Percentiles rank a stretch among this genome's conserved stretches.
Evolutionary conservation across 352 stramenopile species (phyloP).

Genomic region (Globisporangium carolinianum): DNA sequence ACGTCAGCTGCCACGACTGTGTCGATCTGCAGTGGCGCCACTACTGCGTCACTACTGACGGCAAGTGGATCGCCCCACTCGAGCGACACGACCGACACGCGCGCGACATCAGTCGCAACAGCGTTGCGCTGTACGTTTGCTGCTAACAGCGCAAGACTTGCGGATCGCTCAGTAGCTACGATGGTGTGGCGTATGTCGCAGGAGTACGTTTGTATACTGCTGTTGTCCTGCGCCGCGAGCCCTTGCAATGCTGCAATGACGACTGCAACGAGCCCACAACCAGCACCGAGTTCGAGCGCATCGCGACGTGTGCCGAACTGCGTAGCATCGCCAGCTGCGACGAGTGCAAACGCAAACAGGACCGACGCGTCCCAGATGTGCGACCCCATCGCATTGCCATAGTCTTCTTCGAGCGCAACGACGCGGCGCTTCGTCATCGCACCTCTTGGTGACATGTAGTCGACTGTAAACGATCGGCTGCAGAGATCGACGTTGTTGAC

Average conservation of each 20-base stretch:
- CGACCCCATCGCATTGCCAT: constrained; percentile 57
- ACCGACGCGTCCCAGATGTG: constrained; percentile 68
- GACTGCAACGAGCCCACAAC: constrained; percentile 40
- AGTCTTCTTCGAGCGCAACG: constrained; percentile 46
- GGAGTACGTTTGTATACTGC: no score
- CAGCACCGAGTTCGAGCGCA: constrained; percentile 40
- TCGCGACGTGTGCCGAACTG: background rate
- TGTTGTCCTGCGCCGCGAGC: background rate
- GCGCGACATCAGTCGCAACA: background rate
- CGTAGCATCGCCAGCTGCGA: background rate
- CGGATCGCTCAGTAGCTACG: constrained; percentile 29
- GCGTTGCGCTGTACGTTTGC: constrained; percentile 28
- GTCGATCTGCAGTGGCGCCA: constrained; percentile 3
- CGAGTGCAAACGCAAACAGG: constrained; percentile 33
- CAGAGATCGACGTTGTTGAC: background rate
- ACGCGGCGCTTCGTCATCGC: background rate
- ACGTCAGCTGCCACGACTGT: constrained; percentile 49
- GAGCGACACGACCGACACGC: constrained; percentile 11
- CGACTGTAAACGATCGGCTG: constrained; percentile 7
- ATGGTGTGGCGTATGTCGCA: constrained; percentile 2
- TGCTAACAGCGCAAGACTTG: constrained; percentile 19
- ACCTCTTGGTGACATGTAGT: no score
- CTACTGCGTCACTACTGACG: no score
- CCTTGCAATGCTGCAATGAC: constrained; percentile 12
- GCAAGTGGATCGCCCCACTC: constrained; percentile 23